Evolutionary conservation across 352 stramenopile species (phyloP), one percentile per base, ranked within the genome.

Genomic region (Phytophthora multivora): DNA sequence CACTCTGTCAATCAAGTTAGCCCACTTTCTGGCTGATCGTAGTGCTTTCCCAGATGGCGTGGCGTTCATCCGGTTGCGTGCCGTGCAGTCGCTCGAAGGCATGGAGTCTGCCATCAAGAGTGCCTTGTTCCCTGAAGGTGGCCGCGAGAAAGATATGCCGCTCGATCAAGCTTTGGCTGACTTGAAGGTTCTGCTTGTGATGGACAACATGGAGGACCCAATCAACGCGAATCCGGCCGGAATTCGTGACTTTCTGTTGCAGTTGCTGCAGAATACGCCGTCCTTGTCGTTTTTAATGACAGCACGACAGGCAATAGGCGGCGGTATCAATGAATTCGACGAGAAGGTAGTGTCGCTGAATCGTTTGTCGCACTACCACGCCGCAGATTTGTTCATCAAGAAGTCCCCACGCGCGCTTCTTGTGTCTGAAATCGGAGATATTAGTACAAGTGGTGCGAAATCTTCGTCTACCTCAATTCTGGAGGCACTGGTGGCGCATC

Each of bases 121-220:
- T 35, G 59, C 81, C 0, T 35, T 93, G 21, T 88, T 89, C 13
- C 77, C 77, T 4, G 82, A 91, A 41, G 77, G 75, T 19, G 80
- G 76, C 3, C 77, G 73, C 1, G 78, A 91, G 45, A 88, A 89
- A 40, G 82, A 89, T 45, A 70, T 85, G 31, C 77, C 79, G 21
- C 69, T 93, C 3, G 62, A 87, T 36, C 72, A 87, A 54, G 55
- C 77, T 5, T 66, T 93, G 3, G 49, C 71, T 2, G 80, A 91
- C 10, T 57, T 79, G 61, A 84, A 81, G 13, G 62, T 89, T 51
- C 59, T 93, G 47, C 59, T 93, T 13, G 77, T 93, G 33, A 73
- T 93, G 66, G 85, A 93, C 70, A 91, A 93, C 65, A 89, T 91
- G 79, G 82, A 93, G 54, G 85, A 93, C 46, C 80, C 82, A 19